Evolutionary conservation across 352 stramenopile genomes (phyloP), one percentile per base, ranked within the genome.

Genomic region (Aphanomyces stellatus): DNA sequence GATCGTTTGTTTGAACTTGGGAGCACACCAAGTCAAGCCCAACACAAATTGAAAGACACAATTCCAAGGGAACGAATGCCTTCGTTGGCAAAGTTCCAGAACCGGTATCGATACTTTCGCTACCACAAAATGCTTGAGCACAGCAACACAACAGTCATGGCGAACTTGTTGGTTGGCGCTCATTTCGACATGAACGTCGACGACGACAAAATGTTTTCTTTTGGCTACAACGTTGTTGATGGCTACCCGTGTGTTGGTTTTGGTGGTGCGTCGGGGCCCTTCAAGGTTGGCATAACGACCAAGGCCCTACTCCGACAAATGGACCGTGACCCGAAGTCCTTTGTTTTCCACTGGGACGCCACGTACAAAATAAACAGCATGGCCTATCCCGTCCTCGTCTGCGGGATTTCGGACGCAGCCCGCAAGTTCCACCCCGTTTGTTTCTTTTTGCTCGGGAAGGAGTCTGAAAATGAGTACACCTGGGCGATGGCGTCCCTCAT

Each of bases 381-480:
- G n/a, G 53, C 30, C 30, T 62, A 62, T 19, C 53, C 53, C 59
- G 53, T 62, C n/a, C 35, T 62, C n/a, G 15, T 62, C 53, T 62
- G 53, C 22, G 53, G 53, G 15, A 62, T 62, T 42, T 22, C 53
- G 6, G 35, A 62, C 22, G 15, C 22, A 13, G n/a, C 13, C n/a
- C 53, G 53, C 6, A 40, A 62, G 8, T 62, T 62, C 53, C 53
- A 62, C 53, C 53, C 53, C n/a, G 35, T 62, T 42, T 6, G 5
- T 24, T 62, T 62, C 35, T 62, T 62, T 19, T 28, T 53, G 17
- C 13, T 53, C 7, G 43, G 43, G 6, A 17, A 27, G n/a, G 22
- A 53, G 22, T 28, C 17, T 19, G 22, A 17, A 17, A 27, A 28
- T 28, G 43, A 53, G 24, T 53, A 53, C 24, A 19, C 13, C 7